These are phyloP conservation scores for Arachnopeziza araneosa DNA, from an alignment of 2,329 filamentous ascomycete genomes.

Conservation along the genomic window DNA sequence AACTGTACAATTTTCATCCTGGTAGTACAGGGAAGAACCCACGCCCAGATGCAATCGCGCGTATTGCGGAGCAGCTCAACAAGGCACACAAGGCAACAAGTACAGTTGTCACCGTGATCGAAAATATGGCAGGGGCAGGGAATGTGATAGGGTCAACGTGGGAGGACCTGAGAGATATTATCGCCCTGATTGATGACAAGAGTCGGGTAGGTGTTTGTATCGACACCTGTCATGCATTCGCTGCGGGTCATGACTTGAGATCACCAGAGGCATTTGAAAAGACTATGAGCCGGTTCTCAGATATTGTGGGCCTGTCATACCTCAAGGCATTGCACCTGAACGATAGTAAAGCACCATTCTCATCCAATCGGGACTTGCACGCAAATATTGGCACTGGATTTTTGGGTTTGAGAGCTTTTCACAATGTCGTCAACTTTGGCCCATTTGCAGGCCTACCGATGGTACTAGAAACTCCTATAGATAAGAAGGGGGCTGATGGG, in stretches of 20 bases:
- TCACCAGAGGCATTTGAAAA: constrained; percentile 65
- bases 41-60: constrained; percentile 63
- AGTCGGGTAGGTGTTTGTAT: constrained; percentile 85
- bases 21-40: constrained; percentile 69
- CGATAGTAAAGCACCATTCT: constrained; percentile 87
- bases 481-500: constrained; percentile 59
- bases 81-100: constrained; percentile 70
- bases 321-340: constrained; percentile 87
- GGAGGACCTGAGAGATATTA: constrained; percentile 81
- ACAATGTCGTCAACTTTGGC: constrained; percentile 80
- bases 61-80: constrained; percentile 80
- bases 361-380: constrained; percentile 80
- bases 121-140: constrained; percentile 91
- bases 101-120: constrained; percentile 75
- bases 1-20: constrained; percentile 96
- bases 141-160: constrained; percentile 84
- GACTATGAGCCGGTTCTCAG: constrained; percentile 72
- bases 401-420: constrained; percentile 82
- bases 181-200: constrained; percentile 74
- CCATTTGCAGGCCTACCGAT: constrained; percentile 76
- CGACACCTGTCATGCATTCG: constrained; percentile 95
- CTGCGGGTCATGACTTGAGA: constrained; percentile 85
- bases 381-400: constrained; percentile 96
- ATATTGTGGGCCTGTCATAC: constrained; percentile 70
- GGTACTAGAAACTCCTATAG: constrained; percentile 94